A percentile compares a stretch with the other conserved stretches of the same genome.
phyloP scores from a whole-genome alignment of 148 eudicot genomes.

The Dysphania ambrosioides region DNA sequence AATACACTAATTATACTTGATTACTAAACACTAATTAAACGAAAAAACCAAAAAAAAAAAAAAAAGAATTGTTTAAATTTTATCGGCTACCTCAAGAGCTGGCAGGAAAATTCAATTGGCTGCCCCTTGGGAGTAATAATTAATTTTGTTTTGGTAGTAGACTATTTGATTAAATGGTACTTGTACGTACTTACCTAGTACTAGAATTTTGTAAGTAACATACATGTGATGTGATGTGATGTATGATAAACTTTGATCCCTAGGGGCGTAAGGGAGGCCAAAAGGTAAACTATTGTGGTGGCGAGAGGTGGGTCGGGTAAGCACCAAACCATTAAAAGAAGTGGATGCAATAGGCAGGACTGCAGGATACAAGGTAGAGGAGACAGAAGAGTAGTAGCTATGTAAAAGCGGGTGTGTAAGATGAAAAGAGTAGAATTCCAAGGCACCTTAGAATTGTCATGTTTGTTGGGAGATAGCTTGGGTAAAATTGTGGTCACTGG shows the following conservation, averaged over 20 bases:
- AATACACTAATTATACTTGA: no score
- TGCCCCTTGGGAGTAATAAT: no score
- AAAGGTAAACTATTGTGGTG: constrained; percentile 35
- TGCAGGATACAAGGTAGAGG: constrained; percentile 11
- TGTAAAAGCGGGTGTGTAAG: constrained; percentile 62
- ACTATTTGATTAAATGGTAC: no score
- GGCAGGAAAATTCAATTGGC: no score
- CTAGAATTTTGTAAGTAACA: neutral
- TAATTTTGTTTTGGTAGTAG: no score
- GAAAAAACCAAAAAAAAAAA: no score
- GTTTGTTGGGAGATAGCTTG: constrained; percentile 77
- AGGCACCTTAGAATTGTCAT: constrained; percentile 47
- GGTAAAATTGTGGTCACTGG: constrained; percentile 64
- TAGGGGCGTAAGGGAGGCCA: constrained; percentile 11
- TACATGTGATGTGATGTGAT: no score
- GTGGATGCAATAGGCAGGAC: constrained; percentile 37
- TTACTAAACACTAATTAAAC: no score
- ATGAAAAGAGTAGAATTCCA: constrained; percentile 52
- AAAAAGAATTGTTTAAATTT: no score
- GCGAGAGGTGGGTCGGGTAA: constrained; percentile 73
- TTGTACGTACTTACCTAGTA: no score
- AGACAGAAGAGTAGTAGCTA: constrained; percentile 45
- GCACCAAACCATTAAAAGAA: constrained; percentile 50
- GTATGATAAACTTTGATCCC: no score
- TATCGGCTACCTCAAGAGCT: no score